Evolutionary conservation across 169 alveolate species (phyloP).

Genomic region (Perkinsus olseni): DNA sequence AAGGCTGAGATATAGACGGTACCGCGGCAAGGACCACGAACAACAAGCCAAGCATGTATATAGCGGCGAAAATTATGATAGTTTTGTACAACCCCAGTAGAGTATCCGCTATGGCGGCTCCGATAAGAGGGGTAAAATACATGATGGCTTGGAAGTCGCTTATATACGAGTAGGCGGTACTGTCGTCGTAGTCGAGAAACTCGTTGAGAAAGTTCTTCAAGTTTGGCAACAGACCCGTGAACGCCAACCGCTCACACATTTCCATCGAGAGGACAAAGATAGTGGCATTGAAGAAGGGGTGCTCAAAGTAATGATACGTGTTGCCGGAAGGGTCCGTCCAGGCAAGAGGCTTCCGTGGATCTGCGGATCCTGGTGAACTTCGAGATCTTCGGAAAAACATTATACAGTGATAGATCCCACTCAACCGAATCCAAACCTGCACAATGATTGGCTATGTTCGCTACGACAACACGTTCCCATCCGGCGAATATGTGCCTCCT

Average conservation of each 20-base stretch:
- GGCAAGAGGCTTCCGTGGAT: background rate
- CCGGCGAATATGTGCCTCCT: too few species aligned
- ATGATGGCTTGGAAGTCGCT: background rate
- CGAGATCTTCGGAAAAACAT: background rate
- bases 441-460: too few species aligned
- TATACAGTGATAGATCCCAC: background rate
- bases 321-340: background rate
- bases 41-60: background rate
- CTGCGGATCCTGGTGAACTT: background rate
- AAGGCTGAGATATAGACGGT: background rate
- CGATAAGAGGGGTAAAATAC: background rate
- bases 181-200: background rate
- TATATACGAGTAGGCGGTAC: background rate
- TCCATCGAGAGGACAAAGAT: background rate
- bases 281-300: background rate
- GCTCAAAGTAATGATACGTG: background rate
- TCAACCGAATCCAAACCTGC: background rate
- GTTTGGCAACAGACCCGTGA: background rate
- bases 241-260: background rate
- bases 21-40: background rate
- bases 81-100: background rate
- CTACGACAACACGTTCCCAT: too few species aligned
- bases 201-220: background rate
- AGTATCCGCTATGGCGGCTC: background rate
- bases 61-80: background rate